Percentiles rank a stretch among this genome's conserved stretches.
These are phyloP conservation scores for Cystobasidium pallidum DNA, from an alignment of 1,284 basidiomycete species.

Conservation along the genomic window DNA sequence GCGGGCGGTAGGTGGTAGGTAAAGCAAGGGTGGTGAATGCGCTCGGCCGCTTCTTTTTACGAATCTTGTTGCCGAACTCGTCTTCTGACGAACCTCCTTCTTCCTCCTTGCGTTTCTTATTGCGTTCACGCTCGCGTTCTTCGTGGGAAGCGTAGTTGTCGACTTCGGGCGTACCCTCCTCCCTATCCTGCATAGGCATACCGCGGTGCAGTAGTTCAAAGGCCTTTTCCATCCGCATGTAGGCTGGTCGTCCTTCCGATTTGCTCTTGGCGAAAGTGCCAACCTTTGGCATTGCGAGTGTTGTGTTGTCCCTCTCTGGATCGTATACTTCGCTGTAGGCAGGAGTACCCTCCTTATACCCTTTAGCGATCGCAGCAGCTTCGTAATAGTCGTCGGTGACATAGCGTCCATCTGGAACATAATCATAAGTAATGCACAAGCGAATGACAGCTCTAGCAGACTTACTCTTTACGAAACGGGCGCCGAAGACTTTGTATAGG, in stretches of 20 bases:
- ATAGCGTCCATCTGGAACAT: slow-evolving; percentile 87
- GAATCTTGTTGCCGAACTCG: slow-evolving; percentile 28
- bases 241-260: slow-evolving; percentile 35
- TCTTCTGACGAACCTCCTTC: slow-evolving; percentile 42
- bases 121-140: slow-evolving; percentile 19
- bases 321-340: slow-evolving; percentile 52
- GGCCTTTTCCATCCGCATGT: slow-evolving; percentile 41
- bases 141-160: slow-evolving; percentile 23
- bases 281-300: slow-evolving; percentile 40
- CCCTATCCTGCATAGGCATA: slow-evolving; percentile 15
- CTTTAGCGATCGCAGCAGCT: slow-evolving; percentile 50
- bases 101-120: slow-evolving; percentile 45
- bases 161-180: slow-evolving; percentile 16
- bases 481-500: slow-evolving; percentile 91
- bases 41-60: slow-evolving; percentile 26
- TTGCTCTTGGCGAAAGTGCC: slow-evolving; percentile 32
- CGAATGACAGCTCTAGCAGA: no score
- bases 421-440: no score
- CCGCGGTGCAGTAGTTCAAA: slow-evolving; percentile 26
- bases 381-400: slow-evolving; percentile 90
- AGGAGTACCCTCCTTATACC: slow-evolving; percentile 49
- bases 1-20: slow-evolving; percentile 12
- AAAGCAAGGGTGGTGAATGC: slow-evolving; percentile 22
- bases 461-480: slow-evolving; percentile 82
- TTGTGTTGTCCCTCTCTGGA: slow-evolving; percentile 41